Evolutionary conservation across 1,139 yeast species (phyloP), one percentile per base, ranked within the genome.

Genomic region (Martiniozyma asiatica): DNA sequence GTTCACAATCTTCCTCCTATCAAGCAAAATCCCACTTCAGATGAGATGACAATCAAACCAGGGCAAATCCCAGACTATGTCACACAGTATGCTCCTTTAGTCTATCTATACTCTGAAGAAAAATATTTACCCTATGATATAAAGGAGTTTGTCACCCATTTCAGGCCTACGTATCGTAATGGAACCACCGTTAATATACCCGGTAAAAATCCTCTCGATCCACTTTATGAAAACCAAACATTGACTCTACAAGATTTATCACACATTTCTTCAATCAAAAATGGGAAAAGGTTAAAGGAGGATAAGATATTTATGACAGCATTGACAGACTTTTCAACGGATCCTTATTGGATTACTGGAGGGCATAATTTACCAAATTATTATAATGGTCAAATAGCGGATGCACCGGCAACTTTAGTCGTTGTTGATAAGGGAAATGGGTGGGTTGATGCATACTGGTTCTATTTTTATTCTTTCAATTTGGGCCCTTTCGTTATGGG

Each of bases 401-500:
- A 75, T 41, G 95, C 93, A 0, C 94, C 96, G 0, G 87, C 94
- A 0, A 65, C 77, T 0, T 56, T 87, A 27, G 66, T 87, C 19
- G 87, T 82, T 1, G 89, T 81, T 0, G 96, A 87, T 50, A 85
- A 85, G 49, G 96, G 94, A 0, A 78, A 82, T 42, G 95, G 94
- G 3, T 77, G 92, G 72, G 73, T 78, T 1, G 98, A 89, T 52
- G 85, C 96, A 0, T 89, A 70, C 50, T 89, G 97, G 97, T 89
- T 89, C 53, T 87, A 82, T 53, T 89, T 89, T 49, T 89, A 89
- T 50, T 80, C 94, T 2, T 89, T 87, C 59, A 89, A 89, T 48
- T 60, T 82, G 43, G 98, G 98, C 0, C 97, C 98, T 0, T 89
- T 75, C 55, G 96, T 89, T 10, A 87, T 87, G 96, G 97, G 97